phyloP scores from a whole-genome alignment of 495 filamentous ascomycete species.

The Penicillium pancosmium region DNA sequence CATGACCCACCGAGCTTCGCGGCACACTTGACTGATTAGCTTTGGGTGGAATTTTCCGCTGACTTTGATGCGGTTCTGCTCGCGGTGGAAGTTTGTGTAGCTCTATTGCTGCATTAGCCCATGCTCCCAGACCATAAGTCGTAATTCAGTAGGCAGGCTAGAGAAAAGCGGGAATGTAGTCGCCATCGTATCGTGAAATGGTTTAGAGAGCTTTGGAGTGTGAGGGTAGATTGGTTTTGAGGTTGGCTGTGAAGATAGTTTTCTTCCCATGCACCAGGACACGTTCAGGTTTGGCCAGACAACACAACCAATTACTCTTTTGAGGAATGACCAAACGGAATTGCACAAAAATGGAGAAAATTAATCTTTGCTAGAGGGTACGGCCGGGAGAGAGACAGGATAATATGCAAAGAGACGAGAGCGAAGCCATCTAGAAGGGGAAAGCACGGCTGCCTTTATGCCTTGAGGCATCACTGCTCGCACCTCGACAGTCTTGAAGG shows the following conservation, averaged over 20 bases:
- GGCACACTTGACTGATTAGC: not conserved
- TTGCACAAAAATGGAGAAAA: too few relatives aligned
- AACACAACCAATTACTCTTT: too few relatives aligned
- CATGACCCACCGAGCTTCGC: not conserved
- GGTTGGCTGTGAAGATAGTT: not conserved
- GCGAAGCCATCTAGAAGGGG: too few relatives aligned
- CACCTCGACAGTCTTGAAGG: too few relatives aligned
- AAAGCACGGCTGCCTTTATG: too few relatives aligned
- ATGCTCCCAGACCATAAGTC: not conserved
- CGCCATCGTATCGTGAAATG: not conserved
- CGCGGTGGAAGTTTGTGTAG: not conserved
- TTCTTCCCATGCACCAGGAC: not conserved
- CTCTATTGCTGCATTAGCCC: not conserved
- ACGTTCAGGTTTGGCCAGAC: too few relatives aligned
- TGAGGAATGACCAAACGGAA: too few relatives aligned
- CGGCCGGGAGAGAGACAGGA: too few relatives aligned
- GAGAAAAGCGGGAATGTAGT: not conserved
- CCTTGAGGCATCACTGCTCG: too few relatives aligned
- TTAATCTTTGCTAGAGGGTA: too few relatives aligned
- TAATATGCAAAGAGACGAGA: too few relatives aligned
- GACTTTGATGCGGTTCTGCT: not conserved
- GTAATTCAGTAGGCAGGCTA: not conserved
- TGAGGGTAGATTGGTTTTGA: not conserved
- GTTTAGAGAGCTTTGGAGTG: not conserved
- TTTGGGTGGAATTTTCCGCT: not conserved